Evolutionary conservation across 108 stramenopile species (phyloP).

Genomic region (Phaeodactylum tricornutum): DNA sequence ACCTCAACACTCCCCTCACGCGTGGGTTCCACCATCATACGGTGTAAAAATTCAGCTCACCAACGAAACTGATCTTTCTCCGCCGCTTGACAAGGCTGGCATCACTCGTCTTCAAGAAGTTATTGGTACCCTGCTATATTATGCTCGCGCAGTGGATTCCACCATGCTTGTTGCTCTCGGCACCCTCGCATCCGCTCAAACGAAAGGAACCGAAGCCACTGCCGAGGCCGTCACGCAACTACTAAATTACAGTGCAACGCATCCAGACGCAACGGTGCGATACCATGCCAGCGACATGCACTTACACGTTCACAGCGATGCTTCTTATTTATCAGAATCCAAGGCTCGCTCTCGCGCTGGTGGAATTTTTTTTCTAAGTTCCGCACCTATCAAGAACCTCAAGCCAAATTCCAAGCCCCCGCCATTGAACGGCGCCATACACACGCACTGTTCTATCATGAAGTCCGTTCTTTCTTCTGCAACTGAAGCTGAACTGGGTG

Average conservation of each 20-base stretch:
- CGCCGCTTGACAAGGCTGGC: not conserved
- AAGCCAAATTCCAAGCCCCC: too few relatives aligned
- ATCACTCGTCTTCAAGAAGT: conserved; percentile 28
- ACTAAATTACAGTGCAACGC: conserved; percentile 32
- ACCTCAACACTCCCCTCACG: conserved; percentile 26
- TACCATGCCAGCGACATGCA: conserved; percentile 27
- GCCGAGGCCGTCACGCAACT: conserved; percentile 13
- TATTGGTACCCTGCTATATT: conserved; percentile 26
- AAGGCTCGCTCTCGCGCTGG: conserved; percentile 22
- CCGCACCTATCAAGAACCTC: too few relatives aligned
- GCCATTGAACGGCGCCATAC: conserved; percentile 21
- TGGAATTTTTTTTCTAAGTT: conserved; percentile 16
- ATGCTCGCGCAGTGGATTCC: conserved; percentile 25
- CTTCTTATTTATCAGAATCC: conserved; percentile 21
- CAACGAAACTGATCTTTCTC: conserved; percentile 3
- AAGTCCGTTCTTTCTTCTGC: conserved; percentile 18
- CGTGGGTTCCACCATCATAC: conserved; percentile 16
- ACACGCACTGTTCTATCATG: conserved; percentile 13
- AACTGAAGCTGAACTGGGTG: conserved; percentile 24
- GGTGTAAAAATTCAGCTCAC: conserved; percentile 32
- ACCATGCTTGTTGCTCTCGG: conserved; percentile 20
- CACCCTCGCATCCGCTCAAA: conserved; percentile 16
- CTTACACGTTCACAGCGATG: conserved; percentile 20
- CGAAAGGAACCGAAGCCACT: conserved; percentile 13
- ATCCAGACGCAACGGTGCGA: conserved; percentile 26